phyloP scores from a whole-genome alignment of 2,329 filamentous ascomycete species.

The Fusarium sp. region DNA sequence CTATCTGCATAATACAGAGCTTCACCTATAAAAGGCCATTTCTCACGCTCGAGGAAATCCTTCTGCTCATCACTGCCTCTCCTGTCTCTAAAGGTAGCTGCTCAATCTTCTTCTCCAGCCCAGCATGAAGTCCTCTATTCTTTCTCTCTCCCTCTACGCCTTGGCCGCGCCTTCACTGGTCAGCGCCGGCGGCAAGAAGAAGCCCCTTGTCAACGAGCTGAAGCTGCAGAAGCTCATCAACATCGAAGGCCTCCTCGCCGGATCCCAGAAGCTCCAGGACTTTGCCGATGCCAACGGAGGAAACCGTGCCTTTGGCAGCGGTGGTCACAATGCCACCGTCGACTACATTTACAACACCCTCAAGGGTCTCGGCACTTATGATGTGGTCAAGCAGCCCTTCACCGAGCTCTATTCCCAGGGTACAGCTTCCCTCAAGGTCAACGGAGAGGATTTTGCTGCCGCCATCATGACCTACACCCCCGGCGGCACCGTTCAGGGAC shows the following conservation, averaged over 20 bases:
- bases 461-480: constrained; percentile 62
- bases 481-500: constrained; percentile 52
- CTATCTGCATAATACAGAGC: background rate
- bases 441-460: constrained; percentile 41
- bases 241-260: constrained; percentile 53
- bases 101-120: background rate
- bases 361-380: constrained; percentile 51
- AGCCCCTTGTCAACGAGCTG: constrained; percentile 50
- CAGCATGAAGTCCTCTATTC: constrained; percentile 40
- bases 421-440: constrained; percentile 44
- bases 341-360: constrained; percentile 57
- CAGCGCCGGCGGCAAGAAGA: constrained; percentile 39
- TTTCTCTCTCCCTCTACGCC: constrained; percentile 37
- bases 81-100: constrained; percentile 5
- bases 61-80: constrained; percentile 17
- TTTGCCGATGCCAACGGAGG: constrained; percentile 55
- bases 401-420: constrained; percentile 51
- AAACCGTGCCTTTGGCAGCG: constrained; percentile 57
- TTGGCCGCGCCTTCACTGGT: constrained; percentile 39
- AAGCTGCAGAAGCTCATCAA: constrained; percentile 53
- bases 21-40: background rate
- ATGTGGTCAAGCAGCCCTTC: constrained; percentile 58
- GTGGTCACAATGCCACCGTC: constrained; percentile 58
- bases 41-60: background rate
- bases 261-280: constrained; percentile 57